Evolutionary conservation across 148 eudicot genomes (phyloP).

Genomic region (Fagopyrum esculentum): DNA sequence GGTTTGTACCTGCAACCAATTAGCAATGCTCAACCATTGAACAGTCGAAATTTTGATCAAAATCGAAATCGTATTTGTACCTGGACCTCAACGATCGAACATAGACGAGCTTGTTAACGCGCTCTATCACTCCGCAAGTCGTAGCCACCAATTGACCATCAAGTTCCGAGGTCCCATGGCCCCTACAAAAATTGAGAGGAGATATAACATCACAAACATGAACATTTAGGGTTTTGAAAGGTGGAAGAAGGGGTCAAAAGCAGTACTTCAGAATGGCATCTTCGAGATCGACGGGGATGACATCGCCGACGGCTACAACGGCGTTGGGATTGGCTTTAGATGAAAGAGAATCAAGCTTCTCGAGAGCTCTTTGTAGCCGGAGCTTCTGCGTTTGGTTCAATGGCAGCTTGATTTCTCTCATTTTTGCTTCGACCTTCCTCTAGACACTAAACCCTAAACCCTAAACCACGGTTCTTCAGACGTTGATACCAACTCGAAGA

Average conservation of each 20-base stretch:
- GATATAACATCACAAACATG: not conserved
- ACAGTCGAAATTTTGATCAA: not conserved
- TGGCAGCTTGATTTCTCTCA: conserved; percentile 56
- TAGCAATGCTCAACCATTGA: not conserved
- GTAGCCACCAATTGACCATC: conserved; percentile 72
- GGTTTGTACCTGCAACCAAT: conserved; percentile 68
- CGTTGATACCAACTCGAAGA: no score
- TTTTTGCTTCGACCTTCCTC: conserved; percentile 2
- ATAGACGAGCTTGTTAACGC: conserved; percentile 71
- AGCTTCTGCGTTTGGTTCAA: conserved; percentile 75
- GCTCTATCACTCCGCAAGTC: conserved; percentile 81
- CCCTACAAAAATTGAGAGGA: conserved; percentile 36
- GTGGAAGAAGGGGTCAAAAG: not conserved
- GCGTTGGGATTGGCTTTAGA: conserved; percentile 45
- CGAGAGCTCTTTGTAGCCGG: conserved; percentile 58
- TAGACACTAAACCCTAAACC: not conserved
- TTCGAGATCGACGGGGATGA: conserved; percentile 57
- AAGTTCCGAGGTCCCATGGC: conserved; percentile 75
- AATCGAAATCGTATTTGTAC: conserved; percentile 19
- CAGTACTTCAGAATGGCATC: conserved; percentile 74
- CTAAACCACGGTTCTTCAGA: no score
- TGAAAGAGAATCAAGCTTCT: conserved; percentile 46
- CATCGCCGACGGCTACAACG: conserved; percentile 67
- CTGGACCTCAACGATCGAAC: conserved; percentile 83
- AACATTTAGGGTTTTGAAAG: conserved; percentile 7